A percentile compares a stretch with the other conserved stretches of the same genome.
Evolutionary conservation across 164 flowering plant species (phyloP).

Genomic region (Magnolia sinica): DNA sequence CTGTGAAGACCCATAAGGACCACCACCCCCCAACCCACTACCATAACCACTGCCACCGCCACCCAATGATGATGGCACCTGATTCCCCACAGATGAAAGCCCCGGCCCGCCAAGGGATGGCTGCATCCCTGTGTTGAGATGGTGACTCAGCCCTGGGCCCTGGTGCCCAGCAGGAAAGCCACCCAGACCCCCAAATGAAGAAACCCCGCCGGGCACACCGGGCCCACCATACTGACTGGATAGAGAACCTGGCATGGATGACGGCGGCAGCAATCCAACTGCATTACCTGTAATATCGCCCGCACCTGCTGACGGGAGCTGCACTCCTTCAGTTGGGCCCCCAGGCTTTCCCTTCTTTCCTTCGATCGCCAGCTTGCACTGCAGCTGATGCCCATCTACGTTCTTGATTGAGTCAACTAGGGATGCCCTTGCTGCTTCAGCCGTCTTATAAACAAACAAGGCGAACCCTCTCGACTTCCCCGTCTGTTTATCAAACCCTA

Average conservation of each 20-base stretch:
- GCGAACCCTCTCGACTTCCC: conserved; percentile 94
- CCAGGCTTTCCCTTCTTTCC: conserved; percentile 68
- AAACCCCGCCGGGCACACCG: conserved; percentile 1
- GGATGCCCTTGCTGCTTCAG: conserved; percentile 70
- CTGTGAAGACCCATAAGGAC: conserved; percentile 13
- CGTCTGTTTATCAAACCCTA: conserved; percentile 84
- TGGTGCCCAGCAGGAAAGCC: conserved; percentile 37
- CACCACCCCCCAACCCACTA: not conserved
- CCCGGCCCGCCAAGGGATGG: conserved; percentile 31
- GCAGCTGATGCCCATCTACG: conserved; percentile 75
- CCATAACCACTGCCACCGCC: conserved; percentile 14
- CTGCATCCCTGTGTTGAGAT: conserved; percentile 25
- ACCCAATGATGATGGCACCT: conserved; percentile 42
- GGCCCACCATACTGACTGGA: conserved; percentile 29
- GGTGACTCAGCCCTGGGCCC: conserved; percentile 24
- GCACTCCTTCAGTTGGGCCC: conserved; percentile 19
- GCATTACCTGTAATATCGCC: conserved; percentile 42
- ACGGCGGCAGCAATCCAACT: conserved; percentile 34
- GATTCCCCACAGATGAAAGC: conserved; percentile 32
- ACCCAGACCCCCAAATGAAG: conserved; percentile 33
- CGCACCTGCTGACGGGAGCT: conserved; percentile 20
- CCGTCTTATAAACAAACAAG: conserved; percentile 80
- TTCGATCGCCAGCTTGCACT: conserved; percentile 77
- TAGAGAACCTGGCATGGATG: conserved; percentile 25
- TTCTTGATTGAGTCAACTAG: conserved; percentile 64